phyloP scores from a whole-genome alignment of 129 eudicot species.

The Calendula officinalis region DNA sequence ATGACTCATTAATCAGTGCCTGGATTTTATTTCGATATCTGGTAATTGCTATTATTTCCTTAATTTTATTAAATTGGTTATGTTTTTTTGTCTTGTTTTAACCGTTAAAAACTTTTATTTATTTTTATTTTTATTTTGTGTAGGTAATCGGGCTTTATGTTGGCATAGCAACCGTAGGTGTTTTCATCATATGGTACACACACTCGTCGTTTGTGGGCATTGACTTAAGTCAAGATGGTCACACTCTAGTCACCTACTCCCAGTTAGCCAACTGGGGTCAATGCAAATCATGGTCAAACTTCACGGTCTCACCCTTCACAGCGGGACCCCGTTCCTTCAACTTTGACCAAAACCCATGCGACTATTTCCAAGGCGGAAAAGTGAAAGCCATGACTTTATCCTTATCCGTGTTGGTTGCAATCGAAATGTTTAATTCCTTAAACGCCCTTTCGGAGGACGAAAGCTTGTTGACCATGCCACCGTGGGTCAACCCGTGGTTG shows the following conservation, averaged over 20 bases:
- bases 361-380: slow-evolving; percentile 69
- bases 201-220: slow-evolving; percentile 70
- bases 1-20: slow-evolving; percentile 73
- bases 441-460: slow-evolving; percentile 83
- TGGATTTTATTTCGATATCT: slow-evolving; percentile 88
- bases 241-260: slow-evolving; percentile 61
- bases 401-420: slow-evolving; percentile 70
- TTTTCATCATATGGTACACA: slow-evolving; percentile 81
- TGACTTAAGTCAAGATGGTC: slow-evolving; percentile 71
- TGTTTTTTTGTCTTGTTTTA: no score
- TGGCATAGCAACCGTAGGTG: slow-evolving; percentile 82
- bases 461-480: slow-evolving; percentile 73
- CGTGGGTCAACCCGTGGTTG: slow-evolving; percentile 94
- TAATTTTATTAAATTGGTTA: no score
- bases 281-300: slow-evolving; percentile 65
- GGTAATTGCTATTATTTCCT: slow-evolving; percentile 31
- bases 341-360: slow-evolving; percentile 71
- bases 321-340: slow-evolving; percentile 45
- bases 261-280: slow-evolving; percentile 83
- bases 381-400: slow-evolving; percentile 87
- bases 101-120: no score
- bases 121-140: no score
- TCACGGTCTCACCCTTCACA: slow-evolving; percentile 61
- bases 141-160: slow-evolving; percentile 62
- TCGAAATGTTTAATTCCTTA: slow-evolving; percentile 79